phyloP scores from a whole-genome alignment of 1,284 basidiomycete species.

The Austroboletus novae-zelandiae region DNA sequence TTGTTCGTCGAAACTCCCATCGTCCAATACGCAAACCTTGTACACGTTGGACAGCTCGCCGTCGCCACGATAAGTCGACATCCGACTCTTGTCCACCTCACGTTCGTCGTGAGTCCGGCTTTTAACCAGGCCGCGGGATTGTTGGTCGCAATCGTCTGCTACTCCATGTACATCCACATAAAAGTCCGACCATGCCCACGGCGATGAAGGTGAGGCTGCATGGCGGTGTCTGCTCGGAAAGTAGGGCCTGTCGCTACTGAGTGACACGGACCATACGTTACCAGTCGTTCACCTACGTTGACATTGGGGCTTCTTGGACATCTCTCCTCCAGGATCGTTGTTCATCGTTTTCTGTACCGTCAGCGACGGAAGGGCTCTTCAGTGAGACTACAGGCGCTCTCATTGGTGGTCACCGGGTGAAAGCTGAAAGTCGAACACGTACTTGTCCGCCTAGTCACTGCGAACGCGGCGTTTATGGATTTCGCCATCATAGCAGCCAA shows the following conservation, averaged over 20 bases:
- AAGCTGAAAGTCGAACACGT: background rate
- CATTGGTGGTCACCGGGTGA: conserved; percentile 13
- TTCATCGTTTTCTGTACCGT: background rate
- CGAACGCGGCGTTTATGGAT: background rate
- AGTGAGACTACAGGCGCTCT: background rate
- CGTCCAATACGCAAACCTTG: conserved; percentile 39
- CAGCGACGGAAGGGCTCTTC: background rate
- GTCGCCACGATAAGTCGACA: conserved; percentile 27
- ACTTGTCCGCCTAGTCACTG: background rate
- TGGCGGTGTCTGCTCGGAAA: conserved; percentile 28
- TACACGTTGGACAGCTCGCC: conserved; percentile 35
- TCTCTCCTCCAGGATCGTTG: background rate
- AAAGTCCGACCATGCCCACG: conserved; percentile 37
- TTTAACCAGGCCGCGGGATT: conserved; percentile 46
- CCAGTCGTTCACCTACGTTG: conserved; percentile 18
- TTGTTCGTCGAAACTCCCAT: conserved; percentile 29
- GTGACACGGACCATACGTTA: background rate
- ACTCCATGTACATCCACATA: conserved; percentile 11
- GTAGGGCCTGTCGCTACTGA: background rate
- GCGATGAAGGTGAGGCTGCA: conserved; percentile 31
- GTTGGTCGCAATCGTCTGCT: conserved; percentile 25
- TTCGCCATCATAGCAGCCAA: background rate
- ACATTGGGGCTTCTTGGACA: conserved; percentile 19
- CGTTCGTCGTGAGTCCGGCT: conserved; percentile 43
- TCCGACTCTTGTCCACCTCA: conserved; percentile 42